These are phyloP conservation scores for Odonthalia washingtoniensis DNA, from an alignment of 31 red algal species.

Conservation along the genomic window DNA sequence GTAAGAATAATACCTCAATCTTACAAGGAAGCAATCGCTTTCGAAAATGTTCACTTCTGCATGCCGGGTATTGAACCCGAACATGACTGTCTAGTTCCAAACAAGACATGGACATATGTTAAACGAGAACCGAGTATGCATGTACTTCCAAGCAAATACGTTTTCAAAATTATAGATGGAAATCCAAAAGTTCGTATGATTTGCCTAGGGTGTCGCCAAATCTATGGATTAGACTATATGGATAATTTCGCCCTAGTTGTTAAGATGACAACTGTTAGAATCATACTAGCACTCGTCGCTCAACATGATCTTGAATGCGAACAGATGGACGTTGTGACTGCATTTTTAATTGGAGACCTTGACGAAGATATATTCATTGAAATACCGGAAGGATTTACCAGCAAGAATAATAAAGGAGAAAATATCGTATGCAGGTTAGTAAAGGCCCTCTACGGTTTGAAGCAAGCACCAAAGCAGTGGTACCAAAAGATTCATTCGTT, in stretches of 20 bases:
- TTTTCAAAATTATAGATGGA: not conserved
- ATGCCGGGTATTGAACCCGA: not conserved
- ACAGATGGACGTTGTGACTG: slow-evolving; percentile 54
- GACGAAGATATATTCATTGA: slow-evolving; percentile 56
- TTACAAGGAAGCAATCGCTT: not conserved
- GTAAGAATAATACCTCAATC: not conserved
- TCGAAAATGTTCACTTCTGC: not conserved
- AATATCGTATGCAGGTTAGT: slow-evolving; percentile 36
- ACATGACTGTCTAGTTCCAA: not conserved
- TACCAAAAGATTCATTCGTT: slow-evolving; percentile 17
- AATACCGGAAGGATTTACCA: slow-evolving; percentile 38
- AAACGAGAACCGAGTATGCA: not conserved
- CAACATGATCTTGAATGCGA: not conserved
- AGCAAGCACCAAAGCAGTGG: too few relatives aligned
- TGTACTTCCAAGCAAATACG: not conserved
- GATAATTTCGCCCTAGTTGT: slow-evolving; percentile 17
- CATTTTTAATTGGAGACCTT: slow-evolving; percentile 52
- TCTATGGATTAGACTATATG: slow-evolving; percentile 17
- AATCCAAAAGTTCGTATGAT: not conserved
- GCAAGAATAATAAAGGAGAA: not conserved
- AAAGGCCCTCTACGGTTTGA: slow-evolving; percentile 45
- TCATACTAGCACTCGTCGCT: not conserved
- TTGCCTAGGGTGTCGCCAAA: not conserved
- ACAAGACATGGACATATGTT: not conserved
- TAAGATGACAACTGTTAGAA: slow-evolving; percentile 7